Conservation (phyloP, 176 grass and related monocot genomes). For the Triticum turgidum region DNA sequence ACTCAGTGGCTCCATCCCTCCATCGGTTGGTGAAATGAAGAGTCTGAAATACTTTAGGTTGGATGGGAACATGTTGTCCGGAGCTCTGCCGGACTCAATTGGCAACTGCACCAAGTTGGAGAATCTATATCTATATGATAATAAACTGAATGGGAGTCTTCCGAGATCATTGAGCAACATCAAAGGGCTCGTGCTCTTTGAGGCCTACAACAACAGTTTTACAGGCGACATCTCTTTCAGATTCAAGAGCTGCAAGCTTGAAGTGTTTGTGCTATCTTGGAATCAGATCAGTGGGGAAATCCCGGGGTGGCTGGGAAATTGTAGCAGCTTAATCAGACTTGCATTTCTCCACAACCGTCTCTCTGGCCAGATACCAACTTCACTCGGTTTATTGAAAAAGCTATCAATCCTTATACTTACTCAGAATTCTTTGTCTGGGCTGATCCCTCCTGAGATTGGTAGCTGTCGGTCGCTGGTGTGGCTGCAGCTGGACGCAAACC, state of each 20-base stretch:
- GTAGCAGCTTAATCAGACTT: conserved; percentile 40
- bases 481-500: background rate
- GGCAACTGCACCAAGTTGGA: conserved; percentile 61
- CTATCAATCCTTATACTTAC: conserved; percentile 52
- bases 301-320: conserved; percentile 53
- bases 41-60: conserved; percentile 43
- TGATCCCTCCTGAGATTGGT: conserved; percentile 20
- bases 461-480: background rate
- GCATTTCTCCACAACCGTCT: conserved; percentile 38
- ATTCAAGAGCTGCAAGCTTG: conserved; percentile 51
- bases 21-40: conserved; percentile 28
- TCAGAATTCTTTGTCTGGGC: conserved; percentile 60
- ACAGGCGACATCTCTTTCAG: conserved; percentile 54
- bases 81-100: conserved; percentile 59
- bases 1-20: conserved; percentile 51
- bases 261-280: conserved; percentile 42
- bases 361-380: conserved; percentile 57
- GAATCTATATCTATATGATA: conserved; percentile 38
- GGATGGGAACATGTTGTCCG: conserved; percentile 39
- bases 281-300: conserved; percentile 59
- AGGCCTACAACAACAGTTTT: conserved; percentile 49
- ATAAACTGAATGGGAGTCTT: conserved; percentile 61
- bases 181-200: conserved; percentile 37
- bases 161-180: conserved; percentile 43
- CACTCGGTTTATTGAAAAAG: conserved; percentile 50